These are phyloP conservation scores for Exophiala dermatitidis DNA, from an alignment of 2,329 filamentous ascomycete species.

Conservation along the genomic window DNA sequence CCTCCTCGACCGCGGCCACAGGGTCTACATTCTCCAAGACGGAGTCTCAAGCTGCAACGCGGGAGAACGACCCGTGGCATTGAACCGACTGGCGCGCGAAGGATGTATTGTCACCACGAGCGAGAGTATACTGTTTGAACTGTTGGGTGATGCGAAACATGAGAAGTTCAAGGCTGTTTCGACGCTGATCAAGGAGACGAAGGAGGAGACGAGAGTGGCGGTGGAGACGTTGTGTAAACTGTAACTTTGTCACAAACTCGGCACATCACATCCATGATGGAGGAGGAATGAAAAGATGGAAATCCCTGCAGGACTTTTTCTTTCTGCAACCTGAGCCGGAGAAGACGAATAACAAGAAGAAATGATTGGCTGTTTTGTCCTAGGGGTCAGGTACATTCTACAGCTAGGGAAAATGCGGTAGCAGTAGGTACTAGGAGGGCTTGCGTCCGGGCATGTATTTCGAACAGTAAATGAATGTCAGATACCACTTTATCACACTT, in stretches of 20 bases:
- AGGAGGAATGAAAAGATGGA: neutral
- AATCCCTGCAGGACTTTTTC: neutral
- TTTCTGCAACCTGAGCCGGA: neutral
- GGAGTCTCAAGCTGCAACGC: slow-evolving; percentile 81
- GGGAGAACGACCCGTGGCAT: slow-evolving; percentile 71
- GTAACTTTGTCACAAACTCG: neutral
- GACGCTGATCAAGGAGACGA: slow-evolving; percentile 69
- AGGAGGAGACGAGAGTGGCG: slow-evolving; percentile 60
- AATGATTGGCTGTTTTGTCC: neutral
- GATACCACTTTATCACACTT: too few relatives aligned
- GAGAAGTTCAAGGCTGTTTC: slow-evolving; percentile 65
- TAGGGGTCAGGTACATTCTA: too few relatives aligned
- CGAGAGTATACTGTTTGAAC: slow-evolving; percentile 86
- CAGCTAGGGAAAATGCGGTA: too few relatives aligned
- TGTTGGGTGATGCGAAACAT: slow-evolving; percentile 71
- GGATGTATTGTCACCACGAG: slow-evolving; percentile 76
- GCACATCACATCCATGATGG: too few relatives aligned
- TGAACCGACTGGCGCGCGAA: slow-evolving; percentile 66
- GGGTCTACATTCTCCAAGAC: slow-evolving; percentile 81
- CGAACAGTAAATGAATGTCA: too few relatives aligned
- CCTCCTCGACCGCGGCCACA: slow-evolving; percentile 64
- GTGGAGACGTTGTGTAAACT: slow-evolving; percentile 51
- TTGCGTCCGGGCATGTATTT: too few relatives aligned
- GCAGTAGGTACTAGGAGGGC: too few relatives aligned
- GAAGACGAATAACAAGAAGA: neutral